phyloP scores from a whole-genome alignment of 441 rosid species.

The Daphne laureola region DNA sequence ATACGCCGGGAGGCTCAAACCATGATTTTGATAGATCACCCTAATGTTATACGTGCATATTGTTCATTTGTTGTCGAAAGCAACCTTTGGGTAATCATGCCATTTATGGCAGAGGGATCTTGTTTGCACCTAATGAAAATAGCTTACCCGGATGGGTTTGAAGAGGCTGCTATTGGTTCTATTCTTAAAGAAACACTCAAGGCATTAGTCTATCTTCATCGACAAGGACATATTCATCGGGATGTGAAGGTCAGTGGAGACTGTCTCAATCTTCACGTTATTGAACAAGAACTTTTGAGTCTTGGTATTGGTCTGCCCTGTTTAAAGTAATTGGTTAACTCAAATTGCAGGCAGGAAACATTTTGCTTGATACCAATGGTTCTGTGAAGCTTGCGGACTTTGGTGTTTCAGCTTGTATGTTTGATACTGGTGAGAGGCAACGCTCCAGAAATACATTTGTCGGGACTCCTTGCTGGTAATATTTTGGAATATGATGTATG shows the following conservation, averaged over 20 bases:
- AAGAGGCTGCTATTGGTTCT: constrained; percentile 84
- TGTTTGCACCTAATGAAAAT: constrained; percentile 98
- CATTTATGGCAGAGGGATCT: constrained; percentile 97
- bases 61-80: constrained; percentile 92
- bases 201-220: constrained; percentile 94
- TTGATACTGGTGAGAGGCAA: constrained; percentile 93
- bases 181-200: constrained; percentile 92
- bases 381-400: constrained; percentile 93
- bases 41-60: constrained; percentile 75
- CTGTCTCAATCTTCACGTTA: constrained; percentile 5
- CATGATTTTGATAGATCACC: constrained; percentile 96
- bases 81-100: constrained; percentile 98
- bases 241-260: constrained; percentile 75
- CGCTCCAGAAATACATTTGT: constrained; percentile 96
- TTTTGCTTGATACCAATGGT: constrained; percentile 75
- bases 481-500: constrained; percentile 4
- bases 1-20: constrained; percentile 94
- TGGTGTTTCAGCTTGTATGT: constrained; percentile 98
- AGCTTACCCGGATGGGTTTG: constrained; percentile 88
- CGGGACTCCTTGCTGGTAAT: constrained; percentile 98
- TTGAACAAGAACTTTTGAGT: constrained; percentile 1
- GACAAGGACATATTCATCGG: constrained; percentile 95
- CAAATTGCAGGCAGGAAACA: constrained; percentile 80
- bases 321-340: constrained; percentile 8
- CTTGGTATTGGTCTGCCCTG: constrained; percentile 13